phyloP scores from a whole-genome alignment of 495 filamentous ascomycete genomes.

The Annulohypoxylon maeteangense region DNA sequence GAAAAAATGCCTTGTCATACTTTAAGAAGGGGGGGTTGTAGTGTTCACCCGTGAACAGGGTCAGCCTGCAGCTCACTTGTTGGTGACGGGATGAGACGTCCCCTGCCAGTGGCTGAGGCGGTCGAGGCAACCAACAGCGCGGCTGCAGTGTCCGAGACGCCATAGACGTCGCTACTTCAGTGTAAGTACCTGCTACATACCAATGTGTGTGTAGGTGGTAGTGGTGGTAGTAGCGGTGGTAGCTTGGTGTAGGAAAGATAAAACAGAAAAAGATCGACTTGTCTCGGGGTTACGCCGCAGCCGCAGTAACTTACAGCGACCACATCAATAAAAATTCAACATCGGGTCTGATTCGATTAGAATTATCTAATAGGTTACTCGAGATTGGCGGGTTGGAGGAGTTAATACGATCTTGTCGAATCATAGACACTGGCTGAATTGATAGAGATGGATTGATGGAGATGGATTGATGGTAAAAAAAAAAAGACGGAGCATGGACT shows the following conservation, averaged over 20 bases:
- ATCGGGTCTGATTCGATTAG: neutral
- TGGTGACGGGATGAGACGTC: constrained; percentile 8
- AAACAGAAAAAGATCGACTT: neutral
- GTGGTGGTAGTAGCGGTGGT: too few relatives aligned
- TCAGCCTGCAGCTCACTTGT: constrained; percentile 16
- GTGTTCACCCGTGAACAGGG: constrained; percentile 23
- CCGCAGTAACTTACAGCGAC: neutral
- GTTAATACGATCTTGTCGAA: neutral
- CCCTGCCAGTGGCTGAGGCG: constrained; percentile 30
- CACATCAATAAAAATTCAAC: neutral
- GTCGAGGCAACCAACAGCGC: constrained; percentile 20
- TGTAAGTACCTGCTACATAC: too few relatives aligned
- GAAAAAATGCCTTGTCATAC: constrained; percentile 12
- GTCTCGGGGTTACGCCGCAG: constrained; percentile 22
- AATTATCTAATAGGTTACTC: constrained; percentile 6
- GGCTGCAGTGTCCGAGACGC: neutral
- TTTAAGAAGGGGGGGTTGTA: constrained; percentile 2
- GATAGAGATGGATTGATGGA: neutral
- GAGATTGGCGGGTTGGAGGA: constrained; percentile 5
- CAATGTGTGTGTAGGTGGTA: too few relatives aligned
- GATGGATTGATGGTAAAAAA: too few relatives aligned
- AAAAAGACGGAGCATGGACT: constrained; percentile 1
- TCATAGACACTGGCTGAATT: neutral
- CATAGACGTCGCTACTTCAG: constrained; percentile 9
- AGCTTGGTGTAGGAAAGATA: too few relatives aligned